Evolutionary conservation across 2,329 filamentous ascomycete species (phyloP).

Genomic region (Coleophoma eucalyptorum): DNA sequence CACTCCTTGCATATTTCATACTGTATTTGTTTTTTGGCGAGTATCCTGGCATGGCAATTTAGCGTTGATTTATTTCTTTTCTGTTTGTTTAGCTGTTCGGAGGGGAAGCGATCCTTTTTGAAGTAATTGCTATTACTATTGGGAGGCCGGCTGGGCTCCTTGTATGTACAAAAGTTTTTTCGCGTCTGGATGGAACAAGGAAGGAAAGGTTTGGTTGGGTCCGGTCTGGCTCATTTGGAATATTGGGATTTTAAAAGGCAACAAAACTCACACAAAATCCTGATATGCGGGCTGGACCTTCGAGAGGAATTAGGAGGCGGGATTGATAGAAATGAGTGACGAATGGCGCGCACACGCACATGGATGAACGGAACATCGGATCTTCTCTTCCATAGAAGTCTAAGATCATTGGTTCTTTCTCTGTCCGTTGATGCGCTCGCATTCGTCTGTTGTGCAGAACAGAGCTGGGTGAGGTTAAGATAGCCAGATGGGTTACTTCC

Average conservation of each 20-base stretch:
- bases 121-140: no score
- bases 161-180: no score
- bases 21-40: not conserved
- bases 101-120: not conserved
- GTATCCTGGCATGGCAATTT: constrained; percentile 29
- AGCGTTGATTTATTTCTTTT: constrained; percentile 1
- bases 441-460: no score
- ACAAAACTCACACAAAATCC: not conserved
- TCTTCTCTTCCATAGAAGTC: no score
- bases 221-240: not conserved
- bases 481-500: no score
- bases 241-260: not conserved
- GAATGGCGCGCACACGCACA: not conserved
- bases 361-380: no score
- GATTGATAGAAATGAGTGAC: not conserved
- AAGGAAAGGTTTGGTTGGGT: not conserved
- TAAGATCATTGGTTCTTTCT: no score
- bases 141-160: no score
- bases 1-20: no score
- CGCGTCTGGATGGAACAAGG: no score
- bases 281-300: not conserved
- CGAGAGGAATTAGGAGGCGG: not conserved
- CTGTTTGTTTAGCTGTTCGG: not conserved
- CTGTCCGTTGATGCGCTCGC: no score
- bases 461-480: no score